These are phyloP conservation scores for Neoboletus magnificus DNA, from an alignment of 768 basidiomycete species.

Conservation along the genomic window DNA sequence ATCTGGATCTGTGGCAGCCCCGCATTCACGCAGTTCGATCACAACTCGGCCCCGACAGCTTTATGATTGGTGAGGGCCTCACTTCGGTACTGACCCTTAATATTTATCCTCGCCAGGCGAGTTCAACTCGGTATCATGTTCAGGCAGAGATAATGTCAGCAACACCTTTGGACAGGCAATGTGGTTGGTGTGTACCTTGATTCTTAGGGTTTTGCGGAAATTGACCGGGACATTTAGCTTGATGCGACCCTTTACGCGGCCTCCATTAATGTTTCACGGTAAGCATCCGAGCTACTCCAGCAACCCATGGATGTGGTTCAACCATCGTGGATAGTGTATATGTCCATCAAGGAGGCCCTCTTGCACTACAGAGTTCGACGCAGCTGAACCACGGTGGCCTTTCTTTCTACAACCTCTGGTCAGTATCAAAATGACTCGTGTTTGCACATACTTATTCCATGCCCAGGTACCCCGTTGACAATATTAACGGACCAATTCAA, in stretches of 20 bases:
- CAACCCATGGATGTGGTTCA: background rate
- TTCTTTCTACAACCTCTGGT: slow-evolving; percentile 48
- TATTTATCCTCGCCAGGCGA: slow-evolving; percentile 36
- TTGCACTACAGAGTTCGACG: slow-evolving; percentile 47
- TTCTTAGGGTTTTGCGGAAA: background rate
- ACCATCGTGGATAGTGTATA: slow-evolving; percentile 36
- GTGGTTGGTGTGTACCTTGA: slow-evolving; percentile 41
- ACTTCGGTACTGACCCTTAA: background rate
- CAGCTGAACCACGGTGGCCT: slow-evolving; percentile 49
- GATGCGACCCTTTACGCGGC: slow-evolving; percentile 22
- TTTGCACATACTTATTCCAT: background rate
- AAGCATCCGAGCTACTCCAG: background rate
- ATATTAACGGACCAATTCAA: slow-evolving; percentile 44
- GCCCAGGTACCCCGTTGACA: slow-evolving; percentile 46
- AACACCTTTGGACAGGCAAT: slow-evolving; percentile 56
- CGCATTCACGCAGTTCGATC: slow-evolving; percentile 45
- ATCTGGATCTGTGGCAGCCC: slow-evolving; percentile 55
- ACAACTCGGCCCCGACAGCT: slow-evolving; percentile 46
- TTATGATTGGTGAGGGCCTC: slow-evolving; percentile 40
- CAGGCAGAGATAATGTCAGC: slow-evolving; percentile 46
- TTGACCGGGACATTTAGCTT: slow-evolving; percentile 7
- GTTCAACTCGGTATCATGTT: slow-evolving; percentile 55
- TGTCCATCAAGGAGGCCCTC: slow-evolving; percentile 53
- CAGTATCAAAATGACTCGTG: slow-evolving; percentile 1
- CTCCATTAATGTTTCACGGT: slow-evolving; percentile 48